Evolutionary conservation across 164 flowering plant species (phyloP).

Genomic region (Protea cynaroides): DNA sequence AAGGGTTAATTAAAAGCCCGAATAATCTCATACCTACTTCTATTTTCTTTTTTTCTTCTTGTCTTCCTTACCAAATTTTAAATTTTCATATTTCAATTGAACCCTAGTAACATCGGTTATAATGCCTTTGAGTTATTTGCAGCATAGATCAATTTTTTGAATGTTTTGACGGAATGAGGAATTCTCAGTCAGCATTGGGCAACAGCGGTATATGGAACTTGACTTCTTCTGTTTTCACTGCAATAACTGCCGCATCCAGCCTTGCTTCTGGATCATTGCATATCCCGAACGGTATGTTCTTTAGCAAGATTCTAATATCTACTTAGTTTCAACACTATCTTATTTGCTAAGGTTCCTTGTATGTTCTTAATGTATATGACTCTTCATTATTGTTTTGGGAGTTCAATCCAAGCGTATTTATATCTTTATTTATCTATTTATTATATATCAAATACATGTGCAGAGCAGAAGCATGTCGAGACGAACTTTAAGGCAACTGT

Average conservation of each 20-base stretch:
- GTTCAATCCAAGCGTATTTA: too few relatives aligned
- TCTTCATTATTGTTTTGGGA: neutral
- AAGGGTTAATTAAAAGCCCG: too few relatives aligned
- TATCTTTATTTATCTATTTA: neutral
- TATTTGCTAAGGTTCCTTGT: neutral
- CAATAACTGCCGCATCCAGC: constrained; percentile 90
- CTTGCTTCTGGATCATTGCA: constrained; percentile 84
- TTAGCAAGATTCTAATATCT: neutral
- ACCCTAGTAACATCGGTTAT: neutral
- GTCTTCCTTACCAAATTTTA: neutral
- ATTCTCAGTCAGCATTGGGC: constrained; percentile 70
- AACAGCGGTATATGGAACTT: constrained; percentile 92
- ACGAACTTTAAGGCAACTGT: constrained; percentile 61
- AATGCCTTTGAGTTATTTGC: constrained; percentile 25
- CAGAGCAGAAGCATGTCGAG: constrained; percentile 80
- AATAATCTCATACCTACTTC: neutral
- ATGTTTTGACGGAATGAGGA: constrained; percentile 87
- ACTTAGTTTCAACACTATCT: neutral
- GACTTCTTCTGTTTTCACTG: constrained; percentile 92
- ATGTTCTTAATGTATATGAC: neutral
- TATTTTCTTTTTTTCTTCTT: neutral
- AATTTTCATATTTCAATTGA: neutral
- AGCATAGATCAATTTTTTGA: constrained; percentile 95
- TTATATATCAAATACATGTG: constrained; percentile 11
- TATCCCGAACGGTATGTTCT: constrained; percentile 60